Conservation (phyloP, 305 asterid species). For the Fraxinus paxiana region DNA sequence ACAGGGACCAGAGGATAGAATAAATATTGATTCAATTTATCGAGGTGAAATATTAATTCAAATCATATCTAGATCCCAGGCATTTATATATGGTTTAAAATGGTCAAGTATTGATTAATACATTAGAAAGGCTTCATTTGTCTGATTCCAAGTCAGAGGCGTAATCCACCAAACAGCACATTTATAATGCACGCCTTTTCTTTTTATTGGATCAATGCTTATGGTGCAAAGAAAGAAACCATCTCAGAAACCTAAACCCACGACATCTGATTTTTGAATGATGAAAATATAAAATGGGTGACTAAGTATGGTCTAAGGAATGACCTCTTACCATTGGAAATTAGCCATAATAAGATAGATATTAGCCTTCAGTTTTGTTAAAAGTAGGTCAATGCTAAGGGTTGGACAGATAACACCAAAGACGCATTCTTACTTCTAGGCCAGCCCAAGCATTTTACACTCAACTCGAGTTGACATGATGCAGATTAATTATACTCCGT, state of each 20-base stretch:
- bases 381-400: not conserved
- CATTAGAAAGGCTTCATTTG: constrained; percentile 1
- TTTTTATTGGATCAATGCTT: not conserved
- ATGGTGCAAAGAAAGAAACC: not conserved
- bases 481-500: not conserved
- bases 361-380: not conserved
- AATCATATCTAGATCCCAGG: not conserved
- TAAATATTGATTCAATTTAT: not conserved
- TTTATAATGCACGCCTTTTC: not conserved
- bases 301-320: not conserved
- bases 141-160: not conserved
- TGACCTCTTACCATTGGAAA: not conserved
- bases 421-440: not conserved
- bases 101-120: not conserved
- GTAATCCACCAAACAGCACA: not conserved
- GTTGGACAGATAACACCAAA: not conserved
- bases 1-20: not conserved
- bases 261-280: not conserved
- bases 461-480: not conserved
- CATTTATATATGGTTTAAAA: not conserved
- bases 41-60: not conserved
- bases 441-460: not conserved
- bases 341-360: not conserved
- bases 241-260: not conserved
- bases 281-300: not conserved